These are phyloP conservation scores for Penicillium sp. DNA, from an alignment of 2,329 filamentous ascomycete genomes.

Conservation along the genomic window DNA sequence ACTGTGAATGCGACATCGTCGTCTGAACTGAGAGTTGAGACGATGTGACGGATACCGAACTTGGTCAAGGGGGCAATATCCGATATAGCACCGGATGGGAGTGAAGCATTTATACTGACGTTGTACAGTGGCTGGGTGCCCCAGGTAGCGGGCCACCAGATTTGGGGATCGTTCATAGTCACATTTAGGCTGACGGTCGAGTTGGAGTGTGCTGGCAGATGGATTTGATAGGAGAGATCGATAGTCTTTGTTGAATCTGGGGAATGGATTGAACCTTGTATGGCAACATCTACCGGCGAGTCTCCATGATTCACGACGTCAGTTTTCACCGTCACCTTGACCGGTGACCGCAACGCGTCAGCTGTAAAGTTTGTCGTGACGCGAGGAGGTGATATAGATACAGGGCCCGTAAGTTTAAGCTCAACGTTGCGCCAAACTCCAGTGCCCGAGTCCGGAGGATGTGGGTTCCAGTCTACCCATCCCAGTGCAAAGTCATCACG, in stretches of 20 bases:
- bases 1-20: conserved; percentile 63
- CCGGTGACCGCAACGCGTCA: conserved; percentile 30
- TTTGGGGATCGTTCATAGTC: conserved; percentile 49
- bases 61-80: conserved; percentile 39
- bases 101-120: conserved; percentile 35
- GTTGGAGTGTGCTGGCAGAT: conserved; percentile 44
- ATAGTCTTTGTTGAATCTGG: conserved; percentile 20
- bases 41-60: conserved; percentile 63
- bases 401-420: conserved; percentile 59
- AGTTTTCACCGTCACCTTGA: conserved; percentile 42
- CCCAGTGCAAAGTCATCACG: conserved; percentile 63
- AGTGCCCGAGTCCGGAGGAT: conserved; percentile 66
- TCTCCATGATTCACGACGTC: conserved; percentile 43
- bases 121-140: conserved; percentile 61
- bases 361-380: conserved; percentile 51
- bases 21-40: conserved; percentile 54
- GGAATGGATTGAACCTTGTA: conserved; percentile 30
- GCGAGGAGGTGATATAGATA: conserved; percentile 51
- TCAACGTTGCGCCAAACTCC: conserved; percentile 66
- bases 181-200: conserved; percentile 47
- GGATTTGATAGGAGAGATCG: conserved; percentile 39
- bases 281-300: conserved; percentile 18
- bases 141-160: conserved; percentile 69
- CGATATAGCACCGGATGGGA: conserved; percentile 31
- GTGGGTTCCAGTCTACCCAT: conserved; percentile 68